These are phyloP conservation scores for Salix udensis DNA, from an alignment of 345 rosid species.

Conservation along the genomic window DNA sequence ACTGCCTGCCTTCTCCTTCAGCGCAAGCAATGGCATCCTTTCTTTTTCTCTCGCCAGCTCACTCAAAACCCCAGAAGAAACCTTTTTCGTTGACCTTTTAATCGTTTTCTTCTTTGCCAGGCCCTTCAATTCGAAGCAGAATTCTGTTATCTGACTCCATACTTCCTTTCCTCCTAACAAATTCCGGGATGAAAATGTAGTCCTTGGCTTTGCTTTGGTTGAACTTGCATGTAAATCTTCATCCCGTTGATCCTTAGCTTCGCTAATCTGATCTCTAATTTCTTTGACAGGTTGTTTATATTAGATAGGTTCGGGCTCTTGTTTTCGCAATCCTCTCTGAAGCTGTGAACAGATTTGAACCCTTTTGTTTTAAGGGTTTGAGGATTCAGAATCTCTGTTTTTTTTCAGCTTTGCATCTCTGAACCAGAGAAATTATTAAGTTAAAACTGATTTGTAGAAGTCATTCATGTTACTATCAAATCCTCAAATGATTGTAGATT, in stretches of 20 bases:
- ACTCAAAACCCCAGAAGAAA: neutral
- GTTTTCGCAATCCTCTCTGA: constrained; percentile 13
- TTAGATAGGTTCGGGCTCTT: constrained; percentile 8
- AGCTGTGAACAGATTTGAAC: neutral
- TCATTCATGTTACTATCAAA: neutral
- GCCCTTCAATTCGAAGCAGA: constrained; percentile 17
- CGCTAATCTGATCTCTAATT: neutral
- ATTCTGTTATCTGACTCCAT: constrained; percentile 19
- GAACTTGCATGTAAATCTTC: neutral
- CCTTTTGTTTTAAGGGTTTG: neutral
- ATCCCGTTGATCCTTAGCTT: too few relatives aligned
- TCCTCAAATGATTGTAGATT: neutral
- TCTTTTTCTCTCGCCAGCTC: constrained; percentile 11
- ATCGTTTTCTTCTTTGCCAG: constrained; percentile 14
- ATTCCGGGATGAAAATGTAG: constrained; percentile 19
- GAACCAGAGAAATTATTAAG: neutral
- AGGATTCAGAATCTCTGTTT: neutral
- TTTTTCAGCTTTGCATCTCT: constrained; percentile 11
- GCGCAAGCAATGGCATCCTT: constrained; percentile 12
- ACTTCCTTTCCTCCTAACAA: constrained; percentile 17
- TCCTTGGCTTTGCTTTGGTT: constrained; percentile 4
- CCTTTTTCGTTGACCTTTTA: constrained; percentile 12
- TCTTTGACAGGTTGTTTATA: neutral
- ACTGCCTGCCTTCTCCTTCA: neutral
- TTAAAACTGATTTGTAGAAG: neutral